These are phyloP conservation scores for Jaltomata sinuosa DNA, from an alignment of 257 asterid species.

Conservation along the genomic window DNA sequence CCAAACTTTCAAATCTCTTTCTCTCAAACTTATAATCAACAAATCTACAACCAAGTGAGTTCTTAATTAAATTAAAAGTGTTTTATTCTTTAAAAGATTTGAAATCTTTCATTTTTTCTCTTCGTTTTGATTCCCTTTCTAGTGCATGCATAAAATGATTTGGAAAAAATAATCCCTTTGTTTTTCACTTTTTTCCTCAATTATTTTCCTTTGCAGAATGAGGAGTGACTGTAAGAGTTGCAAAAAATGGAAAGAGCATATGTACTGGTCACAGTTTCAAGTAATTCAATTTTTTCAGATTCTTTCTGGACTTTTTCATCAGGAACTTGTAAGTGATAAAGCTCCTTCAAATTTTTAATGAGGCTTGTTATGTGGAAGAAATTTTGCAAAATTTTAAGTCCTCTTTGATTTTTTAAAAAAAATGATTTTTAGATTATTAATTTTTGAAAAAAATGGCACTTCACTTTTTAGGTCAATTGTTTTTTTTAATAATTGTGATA, in stretches of 20 bases:
- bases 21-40: background rate
- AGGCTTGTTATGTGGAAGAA: no score
- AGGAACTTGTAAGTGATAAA: no score
- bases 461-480: no score
- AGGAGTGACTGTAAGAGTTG: conserved; percentile 16
- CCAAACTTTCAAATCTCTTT: background rate
- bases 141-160: background rate
- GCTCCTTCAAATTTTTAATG: no score
- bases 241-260: conserved; percentile 25
- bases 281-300: conserved; percentile 28
- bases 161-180: background rate
- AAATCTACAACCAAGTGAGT: background rate
- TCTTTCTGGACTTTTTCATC: background rate
- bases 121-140: background rate
- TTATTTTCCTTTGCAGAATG: conserved; percentile 1
- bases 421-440: no score
- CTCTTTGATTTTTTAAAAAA: no score
- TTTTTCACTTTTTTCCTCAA: background rate
- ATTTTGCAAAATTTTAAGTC: no score
- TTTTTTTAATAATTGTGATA: no score
- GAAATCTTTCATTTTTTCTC: background rate
- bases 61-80: background rate
- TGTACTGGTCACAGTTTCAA: conserved; percentile 33
- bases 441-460: background rate
- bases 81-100: background rate